phyloP scores from a whole-genome alignment of 768 basidiomycete species.

The Floccularia luteovirens region DNA sequence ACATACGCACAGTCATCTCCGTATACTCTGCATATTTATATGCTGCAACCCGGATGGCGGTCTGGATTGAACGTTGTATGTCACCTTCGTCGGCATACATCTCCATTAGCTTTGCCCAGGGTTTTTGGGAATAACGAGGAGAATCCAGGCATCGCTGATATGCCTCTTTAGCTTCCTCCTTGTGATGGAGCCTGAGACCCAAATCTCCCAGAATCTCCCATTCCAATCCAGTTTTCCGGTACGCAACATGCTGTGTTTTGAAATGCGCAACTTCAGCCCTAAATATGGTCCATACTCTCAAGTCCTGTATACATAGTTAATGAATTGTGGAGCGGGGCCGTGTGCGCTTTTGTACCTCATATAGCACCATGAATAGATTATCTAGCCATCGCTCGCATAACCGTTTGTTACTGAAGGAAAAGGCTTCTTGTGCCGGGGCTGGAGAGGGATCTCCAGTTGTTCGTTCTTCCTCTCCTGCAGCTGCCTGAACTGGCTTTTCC shows the following conservation, averaged over 20 bases:
- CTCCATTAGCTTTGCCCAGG: constrained; percentile 91
- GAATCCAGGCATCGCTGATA: constrained; percentile 91
- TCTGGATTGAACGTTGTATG: constrained; percentile 83
- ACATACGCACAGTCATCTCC: constrained; percentile 69
- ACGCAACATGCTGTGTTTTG: constrained; percentile 97
- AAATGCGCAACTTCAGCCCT: constrained; percentile 97
- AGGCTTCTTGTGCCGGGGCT: constrained; percentile 44
- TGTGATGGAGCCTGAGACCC: constrained; percentile 89
- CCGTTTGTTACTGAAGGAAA: constrained; percentile 94
- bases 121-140: constrained; percentile 81
- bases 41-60: constrained; percentile 86
- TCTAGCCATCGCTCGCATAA: constrained; percentile 97
- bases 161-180: constrained; percentile 97
- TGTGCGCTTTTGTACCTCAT: constrained; percentile 73
- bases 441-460: constrained; percentile 28
- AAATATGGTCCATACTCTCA: constrained; percentile 98
- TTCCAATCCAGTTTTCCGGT: constrained; percentile 92
- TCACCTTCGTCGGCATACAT: constrained; percentile 97
- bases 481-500: constrained; percentile 45
- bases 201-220: constrained; percentile 99
- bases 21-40: constrained; percentile 89
- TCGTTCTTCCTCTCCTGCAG: constrained; percentile 36
- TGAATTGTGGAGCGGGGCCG: neutral
- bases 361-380: constrained; percentile 96
- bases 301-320: constrained; percentile 50